These are phyloP conservation scores for Rhodotorula toruloides DNA, from an alignment of 768 basidiomycete genomes.

Conservation along the genomic window DNA sequence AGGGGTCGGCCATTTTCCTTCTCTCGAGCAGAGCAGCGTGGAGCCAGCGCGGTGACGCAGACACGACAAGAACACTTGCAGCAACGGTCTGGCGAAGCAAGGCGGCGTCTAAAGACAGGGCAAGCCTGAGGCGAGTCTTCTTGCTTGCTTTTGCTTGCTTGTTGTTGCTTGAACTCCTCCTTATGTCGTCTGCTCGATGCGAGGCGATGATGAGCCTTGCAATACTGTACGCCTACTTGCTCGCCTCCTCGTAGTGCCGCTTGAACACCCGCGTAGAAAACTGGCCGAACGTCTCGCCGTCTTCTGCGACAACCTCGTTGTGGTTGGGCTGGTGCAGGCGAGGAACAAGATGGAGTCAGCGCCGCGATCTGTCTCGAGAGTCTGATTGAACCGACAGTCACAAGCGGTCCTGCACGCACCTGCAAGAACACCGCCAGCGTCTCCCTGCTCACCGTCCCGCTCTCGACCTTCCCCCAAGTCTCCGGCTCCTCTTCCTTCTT, in stretches of 20 bases:
- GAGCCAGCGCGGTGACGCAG: no score
- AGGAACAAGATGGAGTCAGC: background rate
- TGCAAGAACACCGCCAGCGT: slow-evolving; percentile 57
- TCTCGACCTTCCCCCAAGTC: slow-evolving; percentile 22
- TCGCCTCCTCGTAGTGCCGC: slow-evolving; percentile 54
- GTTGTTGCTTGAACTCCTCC: no score
- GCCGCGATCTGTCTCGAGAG: background rate
- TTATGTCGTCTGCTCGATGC: no score
- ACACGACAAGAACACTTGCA: no score
- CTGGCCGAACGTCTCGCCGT: slow-evolving; percentile 72
- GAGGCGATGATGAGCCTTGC: background rate
- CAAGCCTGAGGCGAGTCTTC: no score
- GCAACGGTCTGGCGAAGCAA: no score
- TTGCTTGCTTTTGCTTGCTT: no score
- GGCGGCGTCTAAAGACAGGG: no score
- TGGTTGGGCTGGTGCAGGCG: slow-evolving; percentile 80
- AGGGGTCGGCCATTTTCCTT: no score
- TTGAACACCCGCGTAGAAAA: slow-evolving; percentile 79
- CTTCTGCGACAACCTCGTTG: slow-evolving; percentile 62
- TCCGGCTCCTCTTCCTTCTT: slow-evolving; percentile 26
- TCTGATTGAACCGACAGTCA: background rate
- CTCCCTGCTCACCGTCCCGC: slow-evolving; percentile 64
- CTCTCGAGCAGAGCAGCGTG: no score
- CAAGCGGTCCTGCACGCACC: slow-evolving; percentile 37
- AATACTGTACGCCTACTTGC: background rate